phyloP scores from a whole-genome alignment of 768 basidiomycete species.

The Agrocybe pediades region DNA sequence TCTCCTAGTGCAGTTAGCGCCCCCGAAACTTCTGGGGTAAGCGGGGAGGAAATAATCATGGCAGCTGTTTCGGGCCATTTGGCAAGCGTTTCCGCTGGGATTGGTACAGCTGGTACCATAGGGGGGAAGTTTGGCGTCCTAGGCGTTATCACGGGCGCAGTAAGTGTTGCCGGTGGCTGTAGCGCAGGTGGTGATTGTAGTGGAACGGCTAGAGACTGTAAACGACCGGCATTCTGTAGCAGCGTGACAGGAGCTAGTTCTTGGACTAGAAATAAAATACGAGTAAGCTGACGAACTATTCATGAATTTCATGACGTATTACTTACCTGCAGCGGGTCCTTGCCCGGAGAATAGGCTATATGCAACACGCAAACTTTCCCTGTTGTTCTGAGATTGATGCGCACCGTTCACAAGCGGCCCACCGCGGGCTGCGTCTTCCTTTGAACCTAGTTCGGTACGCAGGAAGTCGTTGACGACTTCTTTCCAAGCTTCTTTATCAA shows the following conservation, averaged over 20 bases:
- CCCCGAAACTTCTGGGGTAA: conserved; percentile 66
- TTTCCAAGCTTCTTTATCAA: conserved; percentile 94
- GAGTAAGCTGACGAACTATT: background rate
- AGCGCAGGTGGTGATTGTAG: conserved; percentile 8
- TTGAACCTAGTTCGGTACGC: conserved; percentile 65
- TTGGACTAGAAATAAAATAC: conserved; percentile 69
- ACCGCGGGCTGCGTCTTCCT: conserved; percentile 22
- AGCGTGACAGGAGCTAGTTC: conserved; percentile 66
- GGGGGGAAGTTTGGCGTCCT: conserved; percentile 64
- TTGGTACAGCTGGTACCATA: conserved; percentile 29
- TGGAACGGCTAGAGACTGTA: conserved; percentile 32
- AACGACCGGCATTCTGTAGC: conserved; percentile 42
- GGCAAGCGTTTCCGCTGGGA: conserved; percentile 65
- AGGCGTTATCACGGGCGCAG: conserved; percentile 48
- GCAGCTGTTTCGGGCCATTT: conserved; percentile 88
- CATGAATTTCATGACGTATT: background rate
- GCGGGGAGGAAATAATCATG: conserved; percentile 77
- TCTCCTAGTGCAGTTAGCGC: conserved; percentile 87
- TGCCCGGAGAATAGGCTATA: conserved; percentile 87
- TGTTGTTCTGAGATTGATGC: conserved; percentile 8
- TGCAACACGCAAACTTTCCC: conserved; percentile 76
- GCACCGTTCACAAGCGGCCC: background rate
- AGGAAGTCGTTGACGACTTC: conserved; percentile 88
- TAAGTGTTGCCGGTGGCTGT: conserved; percentile 5
- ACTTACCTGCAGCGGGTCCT: conserved; percentile 72